phyloP scores from a whole-genome alignment of 2,329 filamentous ascomycete species.

The Chalara sp. region DNA sequence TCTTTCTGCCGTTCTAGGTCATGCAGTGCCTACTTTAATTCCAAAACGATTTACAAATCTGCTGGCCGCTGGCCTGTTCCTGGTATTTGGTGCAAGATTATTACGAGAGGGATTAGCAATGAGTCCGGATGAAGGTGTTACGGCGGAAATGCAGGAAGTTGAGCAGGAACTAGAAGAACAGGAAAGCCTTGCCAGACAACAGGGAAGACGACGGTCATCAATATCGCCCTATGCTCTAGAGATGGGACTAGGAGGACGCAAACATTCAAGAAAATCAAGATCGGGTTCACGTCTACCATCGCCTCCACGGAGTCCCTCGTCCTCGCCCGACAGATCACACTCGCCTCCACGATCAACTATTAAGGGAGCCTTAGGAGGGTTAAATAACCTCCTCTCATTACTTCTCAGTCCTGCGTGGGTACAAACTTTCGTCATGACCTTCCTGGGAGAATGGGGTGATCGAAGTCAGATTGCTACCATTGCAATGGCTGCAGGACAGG shows the following conservation, averaged over 20 bases:
- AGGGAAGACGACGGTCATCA: constrained; percentile 57
- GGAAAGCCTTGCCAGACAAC: constrained; percentile 66
- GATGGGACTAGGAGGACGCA: constrained; percentile 60
- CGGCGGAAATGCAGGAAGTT: constrained; percentile 97
- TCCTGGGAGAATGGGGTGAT: constrained; percentile 96
- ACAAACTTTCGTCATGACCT: constrained; percentile 98
- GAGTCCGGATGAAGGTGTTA: constrained; percentile 82
- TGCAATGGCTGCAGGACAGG: constrained; percentile 95
- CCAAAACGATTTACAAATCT: constrained; percentile 89
- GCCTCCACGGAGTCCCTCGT: constrained; percentile 72
- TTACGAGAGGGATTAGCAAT: constrained; percentile 83
- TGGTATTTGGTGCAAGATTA: constrained; percentile 81
- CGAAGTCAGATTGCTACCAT: constrained; percentile 97
- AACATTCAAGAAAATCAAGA: constrained; percentile 60
- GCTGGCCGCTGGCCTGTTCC: constrained; percentile 76
- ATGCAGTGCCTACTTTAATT: constrained; percentile 83
- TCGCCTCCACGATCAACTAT: constrained; percentile 31
- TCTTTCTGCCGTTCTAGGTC: constrained; percentile 84
- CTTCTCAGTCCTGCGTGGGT: constrained; percentile 96
- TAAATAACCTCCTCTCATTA: constrained; percentile 81
- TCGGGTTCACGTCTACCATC: constrained; percentile 73
- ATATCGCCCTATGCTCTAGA: constrained; percentile 73
- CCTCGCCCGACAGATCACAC: constrained; percentile 54
- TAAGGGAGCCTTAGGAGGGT: constrained; percentile 48
- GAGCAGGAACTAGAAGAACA: constrained; percentile 92